These are phyloP conservation scores for Petunia hybrid DNA, from an alignment of 305 asterid species.

Conservation along the genomic window DNA sequence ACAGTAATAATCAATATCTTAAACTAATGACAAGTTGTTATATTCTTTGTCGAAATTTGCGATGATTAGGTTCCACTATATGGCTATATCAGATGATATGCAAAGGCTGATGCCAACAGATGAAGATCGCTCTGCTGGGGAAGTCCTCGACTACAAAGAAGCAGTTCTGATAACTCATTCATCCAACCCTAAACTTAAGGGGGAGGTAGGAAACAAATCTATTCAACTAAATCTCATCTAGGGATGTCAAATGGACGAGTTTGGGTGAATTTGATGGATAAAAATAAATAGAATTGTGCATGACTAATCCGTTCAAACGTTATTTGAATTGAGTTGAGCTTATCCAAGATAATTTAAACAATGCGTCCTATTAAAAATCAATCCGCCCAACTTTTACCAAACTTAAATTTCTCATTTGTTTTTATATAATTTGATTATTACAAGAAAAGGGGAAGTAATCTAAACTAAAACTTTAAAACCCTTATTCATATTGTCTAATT, in stretches of 20 bases:
- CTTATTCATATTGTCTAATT: neutral
- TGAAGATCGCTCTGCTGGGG: conserved; percentile 52
- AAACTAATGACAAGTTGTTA: neutral
- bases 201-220: conserved; percentile 47
- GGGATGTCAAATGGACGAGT: no score
- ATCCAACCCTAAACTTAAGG: conserved; percentile 45
- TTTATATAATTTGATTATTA: no score
- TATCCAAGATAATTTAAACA: no score
- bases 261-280: no score
- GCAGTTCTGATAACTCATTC: conserved; percentile 58
- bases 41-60: neutral
- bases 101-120: conserved; percentile 70
- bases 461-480: neutral
- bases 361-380: no score
- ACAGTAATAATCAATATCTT: neutral
- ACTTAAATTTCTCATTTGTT: no score
- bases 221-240: neutral
- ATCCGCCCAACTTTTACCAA: no score
- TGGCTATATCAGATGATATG: conserved; percentile 65
- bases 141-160: conserved; percentile 56
- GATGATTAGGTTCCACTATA: conserved; percentile 58
- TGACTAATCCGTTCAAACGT: no score
- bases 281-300: no score
- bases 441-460: no score
- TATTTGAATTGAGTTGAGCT: no score